Evolutionary conservation across 768 basidiomycete genomes (phyloP), one percentile per base, ranked within the genome.

Genomic region (Rhodotorula sphaerocarpa): DNA sequence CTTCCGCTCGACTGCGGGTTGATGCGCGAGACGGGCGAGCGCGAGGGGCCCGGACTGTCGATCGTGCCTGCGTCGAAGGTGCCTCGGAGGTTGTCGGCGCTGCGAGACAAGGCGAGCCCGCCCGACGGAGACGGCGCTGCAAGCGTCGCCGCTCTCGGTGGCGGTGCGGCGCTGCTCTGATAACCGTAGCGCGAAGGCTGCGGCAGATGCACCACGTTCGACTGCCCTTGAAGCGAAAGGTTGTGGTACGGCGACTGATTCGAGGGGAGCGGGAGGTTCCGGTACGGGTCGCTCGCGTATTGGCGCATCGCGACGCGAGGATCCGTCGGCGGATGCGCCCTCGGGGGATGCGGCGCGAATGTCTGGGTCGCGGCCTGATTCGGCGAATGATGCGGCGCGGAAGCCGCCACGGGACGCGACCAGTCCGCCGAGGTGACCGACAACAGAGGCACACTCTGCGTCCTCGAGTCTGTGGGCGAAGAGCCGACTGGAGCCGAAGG

Each of bases 11-110:
- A 16, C 9, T 39, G 36, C 36, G 36, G 36, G 10, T 9, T 39
- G 10, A 39, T 10, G 7, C 45, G 20, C 42, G 15, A 5, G 57
- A 47, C 5, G 25, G 50, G 25, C 3, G 36, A n/a, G 14, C 43
- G 31, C 21, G 48, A 30, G 31, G 53, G 20, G 33, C 25, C 21
- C 25, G 48, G 11, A 25, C 30, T 12, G 5, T 39, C 4, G 31
- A 44, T 39, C 36, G 36, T 16, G 36, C 36, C 16, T 16, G 14
- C 20, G 18, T 25, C 25, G 53, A 52, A 59, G 36, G 42, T 27
- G 5, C 55, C 59, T 6, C 67, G 59, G 12, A 69, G 67, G 52
- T 69, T 62, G 57, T 65, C 67, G 25, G 50, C 67, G 42, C 63
- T 65, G 28, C 58, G 61, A 7, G 53, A 52, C 30, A 44, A n/a